Conservation (phyloP, 78 protist species). For the Guillardia theta region DNA sequence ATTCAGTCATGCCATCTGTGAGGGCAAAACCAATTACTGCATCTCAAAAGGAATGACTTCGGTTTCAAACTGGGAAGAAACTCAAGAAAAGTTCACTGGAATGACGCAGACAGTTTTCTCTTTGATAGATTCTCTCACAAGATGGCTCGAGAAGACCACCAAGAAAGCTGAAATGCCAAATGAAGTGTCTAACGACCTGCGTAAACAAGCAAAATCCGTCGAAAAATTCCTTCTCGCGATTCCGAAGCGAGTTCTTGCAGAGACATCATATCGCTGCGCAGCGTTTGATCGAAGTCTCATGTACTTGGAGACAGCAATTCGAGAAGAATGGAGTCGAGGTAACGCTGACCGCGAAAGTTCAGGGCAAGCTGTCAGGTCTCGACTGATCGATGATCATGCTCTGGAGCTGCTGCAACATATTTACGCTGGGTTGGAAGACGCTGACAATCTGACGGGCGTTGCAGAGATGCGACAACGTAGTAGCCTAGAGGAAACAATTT, state of each 20-base stretch:
- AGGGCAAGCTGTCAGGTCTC: background rate
- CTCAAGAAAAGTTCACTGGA: too few relatives aligned
- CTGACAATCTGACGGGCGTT: background rate
- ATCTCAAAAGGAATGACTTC: too few relatives aligned
- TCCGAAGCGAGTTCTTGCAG: background rate
- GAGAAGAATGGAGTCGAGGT: background rate
- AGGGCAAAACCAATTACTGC: too few relatives aligned
- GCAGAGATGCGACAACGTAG: background rate
- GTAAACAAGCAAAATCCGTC: background rate
- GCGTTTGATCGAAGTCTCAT: slow-evolving; percentile 1
- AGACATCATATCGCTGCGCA: background rate
- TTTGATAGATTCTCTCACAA: background rate
- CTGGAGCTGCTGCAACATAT: background rate
- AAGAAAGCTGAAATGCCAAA: background rate
- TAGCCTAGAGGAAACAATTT: background rate
- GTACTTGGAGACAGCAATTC: background rate
- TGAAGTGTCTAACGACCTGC: too few relatives aligned
- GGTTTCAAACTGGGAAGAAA: too few relatives aligned
- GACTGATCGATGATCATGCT: background rate
- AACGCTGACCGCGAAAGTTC: background rate
- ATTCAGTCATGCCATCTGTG: too few relatives aligned
- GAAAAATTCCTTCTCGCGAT: background rate
- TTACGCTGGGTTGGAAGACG: slow-evolving; percentile 1
- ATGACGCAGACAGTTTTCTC: background rate
- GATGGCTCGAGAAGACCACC: background rate